A percentile compares a stretch with the other conserved stretches of the same genome.
These are phyloP conservation scores for Acanthamoeba triangularis DNA, from an alignment of 208 protist species.

Conservation along the genomic window DNA sequence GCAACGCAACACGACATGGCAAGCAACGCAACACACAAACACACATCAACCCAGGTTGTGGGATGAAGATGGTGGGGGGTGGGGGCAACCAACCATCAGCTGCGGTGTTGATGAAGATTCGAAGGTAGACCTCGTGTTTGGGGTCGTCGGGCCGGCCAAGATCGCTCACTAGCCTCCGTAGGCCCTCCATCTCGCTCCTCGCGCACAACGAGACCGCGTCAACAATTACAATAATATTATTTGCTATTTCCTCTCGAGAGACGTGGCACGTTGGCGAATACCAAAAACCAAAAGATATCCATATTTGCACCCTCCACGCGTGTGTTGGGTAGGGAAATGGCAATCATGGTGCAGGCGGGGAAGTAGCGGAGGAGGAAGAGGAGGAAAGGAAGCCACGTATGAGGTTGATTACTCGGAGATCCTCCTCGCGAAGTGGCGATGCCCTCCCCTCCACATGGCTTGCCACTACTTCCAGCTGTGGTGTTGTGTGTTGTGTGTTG, in stretches of 20 bases:
- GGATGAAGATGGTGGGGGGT: neutral
- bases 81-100: neutral
- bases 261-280: neutral
- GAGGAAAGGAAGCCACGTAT: neutral
- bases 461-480: neutral
- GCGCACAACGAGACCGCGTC: neutral
- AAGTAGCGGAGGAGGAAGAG: too few relatives aligned
- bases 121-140: neutral
- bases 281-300: neutral
- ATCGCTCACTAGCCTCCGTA: neutral
- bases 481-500: too few relatives aligned
- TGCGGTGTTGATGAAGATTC: conserved; percentile 20
- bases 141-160: neutral
- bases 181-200: neutral
- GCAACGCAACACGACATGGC: too few relatives aligned
- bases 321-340: too few relatives aligned
- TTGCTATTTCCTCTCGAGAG: too few relatives aligned
- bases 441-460: neutral
- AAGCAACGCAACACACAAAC: neutral
- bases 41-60: neutral
- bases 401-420: neutral
- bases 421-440: neutral
- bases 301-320: too few relatives aligned
- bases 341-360: neutral
- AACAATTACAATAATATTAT: too few relatives aligned